phyloP scores from a whole-genome alignment of 768 basidiomycete genomes.

The Rhodotorula sphaerocarpa region DNA sequence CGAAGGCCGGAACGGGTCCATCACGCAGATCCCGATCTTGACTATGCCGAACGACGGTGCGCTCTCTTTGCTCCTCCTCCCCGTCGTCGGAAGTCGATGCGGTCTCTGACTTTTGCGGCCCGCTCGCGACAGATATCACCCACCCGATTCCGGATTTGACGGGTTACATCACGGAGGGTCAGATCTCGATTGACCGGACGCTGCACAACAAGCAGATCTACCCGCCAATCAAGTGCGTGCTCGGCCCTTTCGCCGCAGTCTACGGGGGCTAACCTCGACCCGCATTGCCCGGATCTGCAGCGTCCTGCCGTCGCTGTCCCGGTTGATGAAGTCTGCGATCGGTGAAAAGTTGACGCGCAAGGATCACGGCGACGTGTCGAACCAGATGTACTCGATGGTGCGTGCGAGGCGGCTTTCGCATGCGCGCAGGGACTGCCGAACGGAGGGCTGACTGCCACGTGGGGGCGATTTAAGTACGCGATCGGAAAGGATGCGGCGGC shows the following conservation, averaged over 20 bases:
- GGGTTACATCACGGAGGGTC: slow-evolving; percentile 98
- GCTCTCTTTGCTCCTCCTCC: slow-evolving; percentile 26
- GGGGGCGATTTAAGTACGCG: slow-evolving; percentile 57
- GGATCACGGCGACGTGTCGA: slow-evolving; percentile 98
- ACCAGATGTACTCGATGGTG: slow-evolving; percentile 51
- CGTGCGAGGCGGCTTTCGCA: background rate
- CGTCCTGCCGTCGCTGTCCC: slow-evolving; percentile 93
- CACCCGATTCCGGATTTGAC: slow-evolving; percentile 99
- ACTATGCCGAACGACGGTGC: slow-evolving; percentile 99
- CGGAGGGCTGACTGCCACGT: background rate
- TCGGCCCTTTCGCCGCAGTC: background rate
- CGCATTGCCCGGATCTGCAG: background rate
- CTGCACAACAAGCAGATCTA: slow-evolving; percentile 94
- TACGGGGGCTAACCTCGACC: no score
- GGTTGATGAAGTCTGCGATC: slow-evolving; percentile 99
- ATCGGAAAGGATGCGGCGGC: slow-evolving; percentile 84
- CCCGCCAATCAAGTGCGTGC: slow-evolving; percentile 75
- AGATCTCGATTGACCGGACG: slow-evolving; percentile 97
- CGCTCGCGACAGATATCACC: slow-evolving; percentile 73
- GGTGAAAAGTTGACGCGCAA: slow-evolving; percentile 94
- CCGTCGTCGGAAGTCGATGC: background rate
- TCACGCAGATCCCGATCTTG: slow-evolving; percentile 98
- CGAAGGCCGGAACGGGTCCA: slow-evolving; percentile 92
- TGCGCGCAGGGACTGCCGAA: background rate
- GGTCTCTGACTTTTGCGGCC: background rate